Evolutionary conservation across 1,139 yeast species (phyloP).

Genomic region (Magnusiomyces magnusii): DNA sequence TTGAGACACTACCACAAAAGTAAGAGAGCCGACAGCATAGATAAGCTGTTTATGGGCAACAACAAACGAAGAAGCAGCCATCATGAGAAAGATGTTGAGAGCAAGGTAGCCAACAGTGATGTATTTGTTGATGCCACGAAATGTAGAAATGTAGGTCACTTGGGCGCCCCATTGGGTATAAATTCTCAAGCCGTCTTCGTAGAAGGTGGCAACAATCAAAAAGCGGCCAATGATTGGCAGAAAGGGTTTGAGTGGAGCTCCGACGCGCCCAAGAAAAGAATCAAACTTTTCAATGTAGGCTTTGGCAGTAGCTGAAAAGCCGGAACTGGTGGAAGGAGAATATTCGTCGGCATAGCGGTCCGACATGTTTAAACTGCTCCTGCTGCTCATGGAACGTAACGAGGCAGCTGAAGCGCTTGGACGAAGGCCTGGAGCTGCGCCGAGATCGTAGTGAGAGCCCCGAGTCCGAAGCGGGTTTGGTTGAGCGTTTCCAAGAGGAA

Average conservation of each 20-base stretch:
- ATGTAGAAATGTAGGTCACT: conserved; percentile 71
- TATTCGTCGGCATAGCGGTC: background rate
- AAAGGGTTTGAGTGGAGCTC: conserved; percentile 37
- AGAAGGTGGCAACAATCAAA: conserved; percentile 87
- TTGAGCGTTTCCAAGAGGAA: conserved; percentile 2
- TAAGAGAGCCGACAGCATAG: conserved; percentile 63
- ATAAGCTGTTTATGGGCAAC: conserved; percentile 64
- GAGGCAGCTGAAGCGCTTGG: conserved; percentile 1
- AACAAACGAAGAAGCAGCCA: conserved; percentile 62
- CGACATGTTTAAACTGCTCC: background rate
- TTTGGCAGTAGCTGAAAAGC: background rate
- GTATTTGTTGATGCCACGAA: conserved; percentile 73
- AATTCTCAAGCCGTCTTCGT: conserved; percentile 84
- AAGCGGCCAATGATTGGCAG: conserved; percentile 80
- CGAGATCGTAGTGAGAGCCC: conserved; percentile 5
- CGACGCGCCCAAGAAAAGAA: conserved; percentile 30
- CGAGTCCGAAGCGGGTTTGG: conserved; percentile 5
- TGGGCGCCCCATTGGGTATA: conserved; percentile 88
- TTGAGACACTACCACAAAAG: conserved; percentile 70
- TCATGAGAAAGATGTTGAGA: conserved; percentile 62
- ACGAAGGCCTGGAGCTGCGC: background rate
- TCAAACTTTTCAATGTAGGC: conserved; percentile 29
- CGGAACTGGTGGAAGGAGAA: conserved; percentile 2
- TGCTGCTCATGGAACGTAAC: background rate
- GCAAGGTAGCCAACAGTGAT: conserved; percentile 64